A percentile compares a stretch with the other conserved stretches of the same genome.
Evolutionary conservation across 371 early-diverging fungal species (phyloP).

Genomic region (Mortierella sp.): DNA sequence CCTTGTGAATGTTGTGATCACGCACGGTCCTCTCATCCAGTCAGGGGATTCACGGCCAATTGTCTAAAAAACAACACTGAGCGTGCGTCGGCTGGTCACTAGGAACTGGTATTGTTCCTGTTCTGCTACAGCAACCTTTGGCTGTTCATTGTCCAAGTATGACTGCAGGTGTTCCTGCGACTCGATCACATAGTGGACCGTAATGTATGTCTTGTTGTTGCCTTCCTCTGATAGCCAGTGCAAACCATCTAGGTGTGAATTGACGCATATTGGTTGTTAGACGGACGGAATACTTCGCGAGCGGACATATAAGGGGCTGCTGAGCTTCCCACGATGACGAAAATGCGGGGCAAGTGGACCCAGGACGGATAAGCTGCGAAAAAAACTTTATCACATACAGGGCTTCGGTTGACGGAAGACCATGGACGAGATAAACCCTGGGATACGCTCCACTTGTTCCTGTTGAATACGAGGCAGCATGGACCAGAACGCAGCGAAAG

Average conservation of each 20-base stretch:
- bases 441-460: conserved; percentile 39
- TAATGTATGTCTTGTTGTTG: conserved; percentile 58
- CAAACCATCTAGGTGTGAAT: conserved; percentile 52
- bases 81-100: conserved; percentile 50
- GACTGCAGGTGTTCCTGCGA: conserved; percentile 55
- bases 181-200: conserved; percentile 63
- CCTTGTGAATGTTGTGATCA: too few relatives aligned
- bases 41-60: background rate
- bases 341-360: conserved; percentile 22
- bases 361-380: background rate
- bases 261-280: too few relatives aligned
- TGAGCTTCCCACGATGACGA: background rate
- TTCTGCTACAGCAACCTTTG: conserved; percentile 40
- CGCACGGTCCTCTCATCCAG: too few relatives aligned
- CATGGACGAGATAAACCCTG: conserved; percentile 60
- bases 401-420: conserved; percentile 65
- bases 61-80: conserved; percentile 44
- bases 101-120: conserved; percentile 50
- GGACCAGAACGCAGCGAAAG: too few relatives aligned
- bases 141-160: conserved; percentile 56
- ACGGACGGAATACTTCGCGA: background rate
- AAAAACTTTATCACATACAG: conserved; percentile 20
- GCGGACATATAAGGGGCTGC: background rate
- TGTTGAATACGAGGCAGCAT: background rate
- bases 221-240: conserved; percentile 66